Conservation (phyloP, 768 basidiomycete genomes). For the Naganishia kalamii region DNA sequence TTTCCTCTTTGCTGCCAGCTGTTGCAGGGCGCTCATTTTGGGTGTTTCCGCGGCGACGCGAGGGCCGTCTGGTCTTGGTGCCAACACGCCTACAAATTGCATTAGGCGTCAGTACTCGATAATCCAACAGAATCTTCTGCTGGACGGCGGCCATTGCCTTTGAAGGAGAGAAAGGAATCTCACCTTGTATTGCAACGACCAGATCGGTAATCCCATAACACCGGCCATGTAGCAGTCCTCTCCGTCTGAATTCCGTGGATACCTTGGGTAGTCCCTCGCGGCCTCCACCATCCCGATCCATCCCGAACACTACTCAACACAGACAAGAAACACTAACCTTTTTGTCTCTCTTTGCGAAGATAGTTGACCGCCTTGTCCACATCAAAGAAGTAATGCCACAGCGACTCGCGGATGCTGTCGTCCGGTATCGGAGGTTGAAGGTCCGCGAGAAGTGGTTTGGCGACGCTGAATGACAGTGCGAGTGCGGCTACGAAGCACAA, state of each 20-base stretch:
- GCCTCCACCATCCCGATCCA: slow-evolving; percentile 1
- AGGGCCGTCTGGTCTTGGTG: no score
- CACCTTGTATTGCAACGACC: neutral
- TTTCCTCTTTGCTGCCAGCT: slow-evolving; percentile 52
- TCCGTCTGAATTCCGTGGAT: neutral
- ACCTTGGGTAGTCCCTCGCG: no score
- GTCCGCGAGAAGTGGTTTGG: slow-evolving; percentile 64
- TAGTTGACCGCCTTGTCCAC: slow-evolving; percentile 67
- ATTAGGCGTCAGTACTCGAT: neutral
- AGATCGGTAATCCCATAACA: neutral
- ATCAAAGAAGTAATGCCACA: slow-evolving; percentile 87
- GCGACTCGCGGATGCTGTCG: slow-evolving; percentile 63
- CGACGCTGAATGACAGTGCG: slow-evolving; percentile 62
- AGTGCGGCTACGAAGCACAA: slow-evolving; percentile 57
- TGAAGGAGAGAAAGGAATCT: slow-evolving; percentile 3
- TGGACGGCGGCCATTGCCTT: neutral
- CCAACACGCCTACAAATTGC: neutral
- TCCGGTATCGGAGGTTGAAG: slow-evolving; percentile 64
- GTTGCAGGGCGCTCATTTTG: slow-evolving; percentile 47
- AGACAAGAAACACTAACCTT: slow-evolving; percentile 62
- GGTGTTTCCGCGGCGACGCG: slow-evolving; percentile 13
- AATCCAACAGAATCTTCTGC: neutral
- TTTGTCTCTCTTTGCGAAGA: slow-evolving; percentile 58
- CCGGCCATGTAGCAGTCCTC: neutral
- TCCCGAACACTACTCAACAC: slow-evolving; percentile 37